phyloP scores from a whole-genome alignment of 768 basidiomycete species.

The Lentinula raphanica region DNA sequence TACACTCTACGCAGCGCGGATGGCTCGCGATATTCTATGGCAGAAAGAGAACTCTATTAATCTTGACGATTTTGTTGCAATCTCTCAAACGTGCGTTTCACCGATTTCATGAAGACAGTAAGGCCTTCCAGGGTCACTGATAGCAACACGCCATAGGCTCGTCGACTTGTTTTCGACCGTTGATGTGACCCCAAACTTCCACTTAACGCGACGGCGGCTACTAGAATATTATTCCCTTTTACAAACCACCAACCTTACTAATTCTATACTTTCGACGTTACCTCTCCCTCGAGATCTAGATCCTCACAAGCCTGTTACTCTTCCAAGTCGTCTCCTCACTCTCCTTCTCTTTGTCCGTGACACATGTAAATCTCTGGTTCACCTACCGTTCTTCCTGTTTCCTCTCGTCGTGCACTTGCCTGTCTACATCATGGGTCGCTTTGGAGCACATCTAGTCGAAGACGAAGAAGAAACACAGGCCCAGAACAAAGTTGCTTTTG shows the following conservation, averaged over 20 bases:
- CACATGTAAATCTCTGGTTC: constrained; percentile 61
- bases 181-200: constrained; percentile 51
- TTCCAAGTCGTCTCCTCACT: constrained; percentile 82
- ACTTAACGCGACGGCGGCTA: constrained; percentile 59
- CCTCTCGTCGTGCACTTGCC: constrained; percentile 83
- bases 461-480: constrained; percentile 94
- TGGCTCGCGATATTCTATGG: constrained; percentile 94
- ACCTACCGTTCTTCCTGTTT: constrained; percentile 84
- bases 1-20: constrained; percentile 81
- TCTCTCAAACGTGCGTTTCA: constrained; percentile 82
- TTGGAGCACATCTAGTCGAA: constrained; percentile 69
- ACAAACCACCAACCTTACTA: constrained; percentile 75
- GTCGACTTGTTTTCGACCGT: constrained; percentile 82
- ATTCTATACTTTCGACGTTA: constrained; percentile 77
- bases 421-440: constrained; percentile 73
- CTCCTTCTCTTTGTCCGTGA: constrained; percentile 75
- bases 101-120: constrained; percentile 7
- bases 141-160: constrained; percentile 44
- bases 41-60: constrained; percentile 70
- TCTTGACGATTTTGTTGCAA: constrained; percentile 73
- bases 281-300: constrained; percentile 83
- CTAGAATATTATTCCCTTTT: constrained; percentile 87
- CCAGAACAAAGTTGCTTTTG: constrained; percentile 94
- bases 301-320: constrained; percentile 63
- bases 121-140: not conserved